Conservation (phyloP, 75 land plant species). For the Adiantum capillusveneris region DNA sequence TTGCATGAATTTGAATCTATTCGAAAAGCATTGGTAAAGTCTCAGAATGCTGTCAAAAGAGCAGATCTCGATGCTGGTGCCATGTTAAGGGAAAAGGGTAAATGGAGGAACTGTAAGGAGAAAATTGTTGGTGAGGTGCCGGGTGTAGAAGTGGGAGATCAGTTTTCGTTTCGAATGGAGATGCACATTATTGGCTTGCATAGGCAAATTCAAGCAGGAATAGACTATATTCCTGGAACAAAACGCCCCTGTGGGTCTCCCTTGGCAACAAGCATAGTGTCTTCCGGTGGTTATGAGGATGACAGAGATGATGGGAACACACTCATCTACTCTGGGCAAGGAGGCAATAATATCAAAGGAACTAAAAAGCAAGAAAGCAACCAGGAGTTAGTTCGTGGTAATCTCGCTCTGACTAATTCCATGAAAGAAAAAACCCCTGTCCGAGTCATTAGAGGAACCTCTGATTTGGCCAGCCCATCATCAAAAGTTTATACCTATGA, state of each 20-base stretch:
- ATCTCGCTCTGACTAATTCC: conserved; percentile 61
- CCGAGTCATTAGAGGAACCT: conserved; percentile 62
- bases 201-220: conserved; percentile 22
- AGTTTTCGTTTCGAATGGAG: conserved; percentile 35
- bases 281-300: conserved; percentile 21
- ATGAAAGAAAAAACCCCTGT: conserved; percentile 35
- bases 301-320: conserved; percentile 15
- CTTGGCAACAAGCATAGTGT: conserved; percentile 31
- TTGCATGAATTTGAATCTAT: conserved; percentile 1
- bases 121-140: conserved; percentile 33
- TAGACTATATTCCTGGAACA: conserved; percentile 16
- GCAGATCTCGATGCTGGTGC: conserved; percentile 22
- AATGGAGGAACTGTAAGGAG: conserved; percentile 8
- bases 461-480: conserved; percentile 20
- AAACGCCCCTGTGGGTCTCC: conserved; percentile 5
- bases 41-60: conserved; percentile 1
- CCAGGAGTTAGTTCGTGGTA: conserved; percentile 61
- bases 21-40: not conserved
- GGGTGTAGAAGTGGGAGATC: conserved; percentile 46
- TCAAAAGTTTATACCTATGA: conserved; percentile 49
- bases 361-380: conserved; percentile 5
- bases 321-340: conserved; percentile 30
- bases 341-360: conserved; percentile 13
- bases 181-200: conserved; percentile 39
- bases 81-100: conserved; percentile 16